phyloP scores from a whole-genome alignment of 225 moss, liverwort and hornwort genomes.

The Pseudoscleropodium purum region DNA sequence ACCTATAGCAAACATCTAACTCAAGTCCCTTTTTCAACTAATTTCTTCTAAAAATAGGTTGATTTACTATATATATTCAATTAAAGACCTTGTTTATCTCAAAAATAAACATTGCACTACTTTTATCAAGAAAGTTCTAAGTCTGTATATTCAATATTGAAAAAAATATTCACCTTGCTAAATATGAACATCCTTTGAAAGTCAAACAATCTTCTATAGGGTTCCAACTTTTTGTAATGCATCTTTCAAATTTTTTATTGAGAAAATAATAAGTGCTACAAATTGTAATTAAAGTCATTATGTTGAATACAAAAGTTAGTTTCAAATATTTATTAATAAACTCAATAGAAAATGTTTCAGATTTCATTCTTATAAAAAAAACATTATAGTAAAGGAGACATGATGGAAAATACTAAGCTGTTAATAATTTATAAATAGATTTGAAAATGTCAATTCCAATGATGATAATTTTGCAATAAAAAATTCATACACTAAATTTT shows the following conservation, averaged over 20 bases:
- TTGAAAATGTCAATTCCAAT: neutral
- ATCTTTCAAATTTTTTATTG: neutral
- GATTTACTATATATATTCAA: neutral
- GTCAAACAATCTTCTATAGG: too few relatives aligned
- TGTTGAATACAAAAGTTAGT: neutral
- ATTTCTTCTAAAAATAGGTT: neutral
- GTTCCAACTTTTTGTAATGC: neutral
- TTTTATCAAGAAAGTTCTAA: neutral
- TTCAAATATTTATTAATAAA: neutral
- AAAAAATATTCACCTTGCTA: neutral
- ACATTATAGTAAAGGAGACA: neutral
- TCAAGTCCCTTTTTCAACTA: neutral
- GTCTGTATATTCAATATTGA: neutral
- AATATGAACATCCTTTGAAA: neutral
- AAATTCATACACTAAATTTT: neutral
- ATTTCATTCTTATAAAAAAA: neutral
- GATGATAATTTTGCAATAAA: neutral
- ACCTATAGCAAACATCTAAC: neutral
- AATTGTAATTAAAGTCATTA: neutral
- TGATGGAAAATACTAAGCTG: neutral
- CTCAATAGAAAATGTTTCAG: neutral
- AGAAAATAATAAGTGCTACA: neutral
- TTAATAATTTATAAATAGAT: neutral
- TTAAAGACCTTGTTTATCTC: neutral
- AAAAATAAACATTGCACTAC: neutral